A percentile compares a stretch with the other conserved stretches of the same genome.
phyloP scores from a whole-genome alignment of 306 rosid species.

The Vigna hirtella region DNA sequence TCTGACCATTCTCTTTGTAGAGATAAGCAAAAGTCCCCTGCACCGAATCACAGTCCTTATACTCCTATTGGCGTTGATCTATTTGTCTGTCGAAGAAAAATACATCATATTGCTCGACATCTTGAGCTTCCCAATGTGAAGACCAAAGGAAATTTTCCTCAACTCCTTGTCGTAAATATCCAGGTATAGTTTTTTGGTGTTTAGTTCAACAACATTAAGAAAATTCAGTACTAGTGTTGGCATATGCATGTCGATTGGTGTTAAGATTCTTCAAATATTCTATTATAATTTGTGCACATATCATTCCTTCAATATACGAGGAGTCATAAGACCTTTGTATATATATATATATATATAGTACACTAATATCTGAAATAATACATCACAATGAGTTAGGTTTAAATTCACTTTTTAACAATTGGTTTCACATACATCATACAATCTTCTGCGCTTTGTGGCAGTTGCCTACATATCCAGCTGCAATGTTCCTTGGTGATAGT shows the following conservation, averaged over 20 bases:
- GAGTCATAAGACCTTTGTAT: too few species aligned
- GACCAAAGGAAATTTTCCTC: slow-evolving; percentile 60
- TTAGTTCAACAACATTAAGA: background rate
- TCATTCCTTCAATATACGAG: too few species aligned
- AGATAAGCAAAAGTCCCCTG: slow-evolving; percentile 80
- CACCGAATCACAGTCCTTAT: slow-evolving; percentile 78
- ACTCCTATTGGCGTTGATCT: slow-evolving; percentile 88
- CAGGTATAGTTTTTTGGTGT: slow-evolving; percentile 60
- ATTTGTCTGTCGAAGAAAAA: slow-evolving; percentile 77
- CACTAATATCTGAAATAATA: too few species aligned
- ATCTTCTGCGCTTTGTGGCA: slow-evolving; percentile 47
- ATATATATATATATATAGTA: too few species aligned
- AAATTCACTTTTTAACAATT: too few species aligned
- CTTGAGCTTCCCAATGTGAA: slow-evolving; percentile 85
- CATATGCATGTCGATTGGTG: background rate
- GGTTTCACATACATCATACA: slow-evolving; percentile 40
- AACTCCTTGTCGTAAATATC: slow-evolving; percentile 87
- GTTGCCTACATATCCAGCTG: slow-evolving; percentile 96
- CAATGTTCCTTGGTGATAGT: slow-evolving; percentile 85
- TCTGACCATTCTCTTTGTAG: slow-evolving; percentile 55
- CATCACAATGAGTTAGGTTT: too few species aligned
- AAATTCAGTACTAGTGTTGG: background rate
- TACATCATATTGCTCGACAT: slow-evolving; percentile 83
- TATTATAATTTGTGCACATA: too few species aligned
- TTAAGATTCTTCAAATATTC: too few species aligned